phyloP scores from a whole-genome alignment of 352 stramenopile species.

The Pythium rishiriense region DNA sequence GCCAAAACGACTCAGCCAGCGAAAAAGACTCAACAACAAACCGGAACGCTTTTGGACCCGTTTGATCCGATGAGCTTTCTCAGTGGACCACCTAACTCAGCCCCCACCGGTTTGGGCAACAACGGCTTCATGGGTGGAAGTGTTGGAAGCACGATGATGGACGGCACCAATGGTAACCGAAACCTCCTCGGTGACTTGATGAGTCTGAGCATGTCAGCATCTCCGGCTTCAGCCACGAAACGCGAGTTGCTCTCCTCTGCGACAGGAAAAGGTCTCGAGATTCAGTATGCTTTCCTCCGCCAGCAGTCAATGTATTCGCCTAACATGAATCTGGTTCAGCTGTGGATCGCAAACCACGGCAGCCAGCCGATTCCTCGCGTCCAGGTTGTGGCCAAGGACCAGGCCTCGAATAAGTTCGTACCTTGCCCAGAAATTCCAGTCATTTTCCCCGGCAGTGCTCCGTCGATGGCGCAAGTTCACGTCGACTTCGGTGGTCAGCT shows the following conservation, averaged over 20 bases:
- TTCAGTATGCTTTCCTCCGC: slow-evolving; percentile 48
- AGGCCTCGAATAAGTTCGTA: slow-evolving; percentile 41
- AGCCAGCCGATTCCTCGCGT: slow-evolving; percentile 41
- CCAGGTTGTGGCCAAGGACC: slow-evolving; percentile 28
- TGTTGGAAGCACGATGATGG: slow-evolving; percentile 13
- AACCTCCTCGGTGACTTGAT: slow-evolving; percentile 32
- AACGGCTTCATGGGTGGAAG: slow-evolving; percentile 21
- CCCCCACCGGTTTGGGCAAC: not conserved
- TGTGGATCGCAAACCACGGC: slow-evolving; percentile 44
- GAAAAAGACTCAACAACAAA: slow-evolving; percentile 29
- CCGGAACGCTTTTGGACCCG: slow-evolving; percentile 14
- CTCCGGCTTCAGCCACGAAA: slow-evolving; percentile 20
- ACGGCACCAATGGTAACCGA: slow-evolving; percentile 18
- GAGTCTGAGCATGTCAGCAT: slow-evolving; percentile 25
- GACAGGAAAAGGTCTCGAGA: slow-evolving; percentile 35
- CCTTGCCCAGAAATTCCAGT: slow-evolving; percentile 83
- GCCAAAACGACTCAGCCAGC: slow-evolving; percentile 1
- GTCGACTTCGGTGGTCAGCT: slow-evolving; percentile 79
- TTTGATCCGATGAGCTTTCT: slow-evolving; percentile 30
- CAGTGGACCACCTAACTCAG: slow-evolving; percentile 6
- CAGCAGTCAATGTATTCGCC: slow-evolving; percentile 44
- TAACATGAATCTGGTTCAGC: slow-evolving; percentile 52
- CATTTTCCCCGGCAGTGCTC: slow-evolving; percentile 73
- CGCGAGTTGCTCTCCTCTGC: slow-evolving; percentile 31
- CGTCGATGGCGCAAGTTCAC: slow-evolving; percentile 78